Base-by-base conservation (phyloP, 371 early-diverging fungal genomes). In the Apophysomyces elegans region DNA sequence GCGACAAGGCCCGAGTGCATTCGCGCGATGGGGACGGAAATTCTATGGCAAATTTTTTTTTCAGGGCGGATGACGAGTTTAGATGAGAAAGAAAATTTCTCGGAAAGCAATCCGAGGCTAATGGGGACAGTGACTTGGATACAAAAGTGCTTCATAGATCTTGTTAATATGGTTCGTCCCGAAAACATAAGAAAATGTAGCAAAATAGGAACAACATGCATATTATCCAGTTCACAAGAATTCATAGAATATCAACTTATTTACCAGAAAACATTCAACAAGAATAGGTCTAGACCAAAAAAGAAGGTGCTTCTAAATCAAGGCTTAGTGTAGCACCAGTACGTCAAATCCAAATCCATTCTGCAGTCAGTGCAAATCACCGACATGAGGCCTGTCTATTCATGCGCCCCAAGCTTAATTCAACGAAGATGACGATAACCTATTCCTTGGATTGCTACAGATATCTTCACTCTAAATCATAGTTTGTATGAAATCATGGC, bases 221-320 rank as follows among this genome's bases (percentile, higher is more conserved):
- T 50, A 5, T n/a, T 18, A 7, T 18, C 16, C 9, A 21, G 4
- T 50, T 50, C 21, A 21, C 54, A 21, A 21, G 21, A 50, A 26
- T 26, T 50, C 9, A 16, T 50, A 21, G 21, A 21, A 50, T 21
- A 9, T 50, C 21, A 50, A 50, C 9, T 50, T 9, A 50, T 21
- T 18, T 50, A n/a, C n/a, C 11, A 16, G 32, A 21, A 0, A 21
- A 47, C 13, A 47, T 14, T 4, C 21, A 18, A 9, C 21, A 21
- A 50, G 21, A 50, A 21, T 11, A 50, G 54, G 54, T 50, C 54
- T 50, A 50, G 54, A 50, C 54, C 54, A 50, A 50, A 50, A 50
- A 50, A 26, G 54, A 50, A 4, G 54, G 54, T 7, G 32, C 8
- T n/a, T 50, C 54, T 21, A 50, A 50, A 50, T 50, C 54, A 18